phyloP scores from a whole-genome alignment of 2,329 filamentous ascomycete species.

The Aspergillus sp. region DNA sequence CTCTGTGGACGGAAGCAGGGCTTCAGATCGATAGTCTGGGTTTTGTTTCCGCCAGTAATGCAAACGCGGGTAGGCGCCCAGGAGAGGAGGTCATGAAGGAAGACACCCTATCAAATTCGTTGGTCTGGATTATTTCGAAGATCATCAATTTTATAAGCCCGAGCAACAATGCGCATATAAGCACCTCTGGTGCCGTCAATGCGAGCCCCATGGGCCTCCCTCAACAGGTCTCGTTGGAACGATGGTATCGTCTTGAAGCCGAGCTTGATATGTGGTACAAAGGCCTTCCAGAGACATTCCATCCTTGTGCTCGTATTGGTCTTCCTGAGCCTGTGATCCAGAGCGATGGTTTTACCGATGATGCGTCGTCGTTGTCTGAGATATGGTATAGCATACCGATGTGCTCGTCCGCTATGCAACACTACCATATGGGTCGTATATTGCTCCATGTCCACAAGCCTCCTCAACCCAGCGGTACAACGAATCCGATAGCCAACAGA shows the following conservation, averaged over 20 bases:
- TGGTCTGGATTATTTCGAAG: conserved; percentile 67
- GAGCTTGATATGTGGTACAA: conserved; percentile 61
- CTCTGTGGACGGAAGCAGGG: conserved; percentile 64
- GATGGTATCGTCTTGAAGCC: conserved; percentile 53
- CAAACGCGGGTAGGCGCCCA: conserved; percentile 29
- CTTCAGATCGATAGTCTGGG: conserved; percentile 57
- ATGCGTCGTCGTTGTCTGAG: conserved; percentile 49
- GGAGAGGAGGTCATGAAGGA: conserved; percentile 55
- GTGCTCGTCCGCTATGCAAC: conserved; percentile 61
- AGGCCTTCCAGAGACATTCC: conserved; percentile 60
- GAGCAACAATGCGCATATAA: conserved; percentile 50
- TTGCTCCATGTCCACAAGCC: conserved; percentile 46
- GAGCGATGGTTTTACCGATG: conserved; percentile 30
- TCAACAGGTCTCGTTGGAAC: conserved; percentile 45
- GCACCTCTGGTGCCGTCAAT: conserved; percentile 24
- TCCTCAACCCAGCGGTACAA: conserved; percentile 45
- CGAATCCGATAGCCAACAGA: conserved; percentile 54
- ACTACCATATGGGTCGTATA: conserved; percentile 46
- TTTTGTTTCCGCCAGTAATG: conserved; percentile 47
- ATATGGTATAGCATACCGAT: conserved; percentile 67
- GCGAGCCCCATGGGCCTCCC: conserved; percentile 33
- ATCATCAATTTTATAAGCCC: conserved; percentile 64
- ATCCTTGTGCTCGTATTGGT: conserved; percentile 53
- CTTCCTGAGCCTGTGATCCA: conserved; percentile 27
- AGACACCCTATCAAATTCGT: conserved; percentile 62